Evolutionary conservation across 1,284 basidiomycete species (phyloP).

Genomic region (Rhodotorula sp.): DNA sequence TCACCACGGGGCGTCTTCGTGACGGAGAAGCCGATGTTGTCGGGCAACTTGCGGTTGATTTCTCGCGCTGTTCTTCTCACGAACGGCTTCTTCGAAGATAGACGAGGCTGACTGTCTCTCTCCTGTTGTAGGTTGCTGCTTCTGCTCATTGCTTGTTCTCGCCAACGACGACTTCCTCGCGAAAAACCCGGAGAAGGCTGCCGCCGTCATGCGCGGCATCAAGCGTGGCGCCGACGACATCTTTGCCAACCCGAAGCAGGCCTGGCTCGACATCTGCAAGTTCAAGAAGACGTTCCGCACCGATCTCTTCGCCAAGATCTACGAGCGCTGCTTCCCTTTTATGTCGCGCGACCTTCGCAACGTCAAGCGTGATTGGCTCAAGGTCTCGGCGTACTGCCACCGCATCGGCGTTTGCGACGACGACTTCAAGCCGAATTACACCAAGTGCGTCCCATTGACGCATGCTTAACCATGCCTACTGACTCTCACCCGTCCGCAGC

Average conservation of each 20-base stretch:
- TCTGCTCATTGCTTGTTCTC: slow-evolving; percentile 47
- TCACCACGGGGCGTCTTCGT: background rate
- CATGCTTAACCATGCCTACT: background rate
- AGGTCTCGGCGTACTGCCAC: slow-evolving; percentile 39
- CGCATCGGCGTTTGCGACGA: slow-evolving; percentile 49
- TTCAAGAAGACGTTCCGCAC: slow-evolving; percentile 43
- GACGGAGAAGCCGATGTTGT: no score
- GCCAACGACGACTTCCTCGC: slow-evolving; percentile 44
- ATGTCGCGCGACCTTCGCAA: slow-evolving; percentile 48
- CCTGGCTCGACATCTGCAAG: slow-evolving; percentile 49
- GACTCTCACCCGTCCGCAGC: slow-evolving; percentile 1
- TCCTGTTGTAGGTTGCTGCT: slow-evolving; percentile 31
- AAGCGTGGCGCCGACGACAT: slow-evolving; percentile 51
- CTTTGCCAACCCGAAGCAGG: slow-evolving; percentile 45
- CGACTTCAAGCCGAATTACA: slow-evolving; percentile 50
- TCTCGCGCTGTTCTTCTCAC: no score
- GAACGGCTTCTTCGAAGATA: no score
- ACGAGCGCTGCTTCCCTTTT: slow-evolving; percentile 50
- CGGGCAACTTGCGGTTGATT: no score
- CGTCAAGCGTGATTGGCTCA: slow-evolving; percentile 46
- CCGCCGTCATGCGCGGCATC: slow-evolving; percentile 51
- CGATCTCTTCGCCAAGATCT: slow-evolving; percentile 46
- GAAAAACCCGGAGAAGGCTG: slow-evolving; percentile 48
- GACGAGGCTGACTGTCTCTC: background rate
- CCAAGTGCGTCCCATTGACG: slow-evolving; percentile 49